Conservation (phyloP, 768 basidiomycete genomes). For the Tricholoma matsutake region DNA sequence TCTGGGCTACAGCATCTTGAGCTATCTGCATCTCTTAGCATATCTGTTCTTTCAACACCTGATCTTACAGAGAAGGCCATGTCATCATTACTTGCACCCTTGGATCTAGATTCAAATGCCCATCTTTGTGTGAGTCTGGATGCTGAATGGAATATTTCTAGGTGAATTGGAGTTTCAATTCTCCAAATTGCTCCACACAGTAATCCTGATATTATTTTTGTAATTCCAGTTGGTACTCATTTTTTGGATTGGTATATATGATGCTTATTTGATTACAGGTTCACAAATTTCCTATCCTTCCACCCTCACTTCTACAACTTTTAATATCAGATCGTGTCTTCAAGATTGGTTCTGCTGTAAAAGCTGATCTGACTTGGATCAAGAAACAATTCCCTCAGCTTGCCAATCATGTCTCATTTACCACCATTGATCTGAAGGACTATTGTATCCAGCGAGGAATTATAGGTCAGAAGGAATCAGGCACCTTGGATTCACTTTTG, state of each 20-base stretch:
- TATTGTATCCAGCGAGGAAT: conserved; percentile 4
- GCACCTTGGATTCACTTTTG: not conserved
- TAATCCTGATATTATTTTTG: not conserved
- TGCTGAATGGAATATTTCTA: conserved; percentile 6
- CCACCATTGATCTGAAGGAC: conserved; percentile 7
- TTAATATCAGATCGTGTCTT: conserved; percentile 4
- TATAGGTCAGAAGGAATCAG: not conserved
- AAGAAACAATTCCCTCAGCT: conserved; percentile 8
- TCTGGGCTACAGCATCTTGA: not conserved
- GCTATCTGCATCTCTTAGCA: not conserved
- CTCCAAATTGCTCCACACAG: conserved; percentile 5
- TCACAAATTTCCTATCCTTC: not conserved
- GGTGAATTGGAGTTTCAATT: conserved; percentile 1
- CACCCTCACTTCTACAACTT: not conserved
- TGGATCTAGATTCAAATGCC: not conserved
- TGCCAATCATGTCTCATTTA: not conserved
- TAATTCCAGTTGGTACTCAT: not conserved
- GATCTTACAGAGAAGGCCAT: not conserved
- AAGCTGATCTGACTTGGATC: not conserved
- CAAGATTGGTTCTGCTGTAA: conserved; percentile 5
- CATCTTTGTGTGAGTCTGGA: no score
- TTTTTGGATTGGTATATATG: not conserved
- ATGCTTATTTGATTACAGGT: conserved; percentile 1
- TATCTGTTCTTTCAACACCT: not conserved
- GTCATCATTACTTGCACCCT: not conserved